Evolutionary conservation across 345 rosid genomes (phyloP).

Genomic region (Turnera subulata): DNA sequence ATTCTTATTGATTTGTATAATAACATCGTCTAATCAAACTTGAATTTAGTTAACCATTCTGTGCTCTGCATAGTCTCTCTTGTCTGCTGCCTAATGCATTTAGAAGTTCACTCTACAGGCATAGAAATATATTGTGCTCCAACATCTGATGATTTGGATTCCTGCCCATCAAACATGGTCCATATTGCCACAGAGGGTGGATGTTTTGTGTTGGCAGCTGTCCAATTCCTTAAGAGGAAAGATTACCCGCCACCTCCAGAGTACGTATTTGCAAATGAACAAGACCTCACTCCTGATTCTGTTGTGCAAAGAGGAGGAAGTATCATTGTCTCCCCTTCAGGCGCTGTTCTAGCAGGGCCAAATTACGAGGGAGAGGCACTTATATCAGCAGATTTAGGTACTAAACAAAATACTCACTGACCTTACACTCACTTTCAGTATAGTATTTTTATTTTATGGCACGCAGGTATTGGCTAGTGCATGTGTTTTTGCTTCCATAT

Average conservation of each 20-base stretch:
- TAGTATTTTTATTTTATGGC: no score
- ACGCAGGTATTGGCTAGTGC: no score
- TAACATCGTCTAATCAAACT: background rate
- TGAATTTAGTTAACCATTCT: no score
- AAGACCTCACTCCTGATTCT: background rate
- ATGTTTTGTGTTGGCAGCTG: constrained; percentile 29
- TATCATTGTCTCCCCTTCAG: constrained; percentile 23
- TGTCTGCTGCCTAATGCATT: no score
- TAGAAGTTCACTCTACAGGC: no score
- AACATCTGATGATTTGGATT: constrained; percentile 14
- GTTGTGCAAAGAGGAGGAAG: constrained; percentile 17
- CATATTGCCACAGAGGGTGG: constrained; percentile 25
- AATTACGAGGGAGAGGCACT: constrained; percentile 20
- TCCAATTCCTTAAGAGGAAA: constrained; percentile 16
- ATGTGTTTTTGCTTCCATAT: no score
- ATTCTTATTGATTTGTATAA: background rate
- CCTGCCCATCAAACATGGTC: constrained; percentile 15
- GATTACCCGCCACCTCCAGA: constrained; percentile 6
- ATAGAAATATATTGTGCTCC: constrained; percentile 28
- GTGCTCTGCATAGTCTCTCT: no score
- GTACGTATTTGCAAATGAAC: background rate
- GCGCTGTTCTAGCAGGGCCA: constrained; percentile 20
- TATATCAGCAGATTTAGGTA: constrained; percentile 24
- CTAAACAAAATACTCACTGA: no score
- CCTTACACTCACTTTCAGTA: no score